Evolutionary conservation across 306 rosid species (phyloP).

Genomic region (Rubus idaeus): DNA sequence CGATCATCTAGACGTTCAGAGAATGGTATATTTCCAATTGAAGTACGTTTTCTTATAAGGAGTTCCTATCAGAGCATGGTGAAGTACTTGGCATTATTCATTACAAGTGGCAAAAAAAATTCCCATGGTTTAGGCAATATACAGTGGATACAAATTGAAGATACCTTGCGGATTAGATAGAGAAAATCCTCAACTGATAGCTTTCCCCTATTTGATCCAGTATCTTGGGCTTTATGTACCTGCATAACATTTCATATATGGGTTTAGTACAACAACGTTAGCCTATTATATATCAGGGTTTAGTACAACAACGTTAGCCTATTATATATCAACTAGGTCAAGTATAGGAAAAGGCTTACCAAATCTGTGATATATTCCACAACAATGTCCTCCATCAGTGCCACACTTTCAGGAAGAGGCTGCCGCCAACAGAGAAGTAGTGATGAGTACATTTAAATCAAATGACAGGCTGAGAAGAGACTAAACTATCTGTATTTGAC

Average conservation of each 20-base stretch:
- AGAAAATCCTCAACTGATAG: constrained; percentile 86
- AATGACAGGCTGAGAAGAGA: not conserved
- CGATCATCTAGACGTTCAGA: not conserved
- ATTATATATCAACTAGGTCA: not conserved
- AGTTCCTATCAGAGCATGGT: not conserved
- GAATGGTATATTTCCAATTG: not conserved
- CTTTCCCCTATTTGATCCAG: constrained; percentile 88
- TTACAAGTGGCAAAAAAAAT: not conserved
- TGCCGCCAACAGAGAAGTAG: not conserved
- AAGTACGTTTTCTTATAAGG: not conserved
- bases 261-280: not conserved
- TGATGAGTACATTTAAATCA: not conserved
- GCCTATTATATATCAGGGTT: not conserved
- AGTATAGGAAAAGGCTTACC: constrained; percentile 37
- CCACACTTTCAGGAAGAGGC: constrained; percentile 12
- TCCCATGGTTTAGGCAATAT: not conserved
- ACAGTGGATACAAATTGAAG: not conserved
- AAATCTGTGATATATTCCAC: constrained; percentile 85
- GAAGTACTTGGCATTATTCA: not conserved
- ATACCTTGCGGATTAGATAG: constrained; percentile 88
- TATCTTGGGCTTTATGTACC: constrained; percentile 96
- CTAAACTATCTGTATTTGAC: not conserved
- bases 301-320: not conserved
- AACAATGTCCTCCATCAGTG: constrained; percentile 36
- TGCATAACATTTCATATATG: constrained; percentile 29